These are phyloP conservation scores for Monascus ruber DNA, from an alignment of 2,329 filamentous ascomycete species.

Conservation along the genomic window DNA sequence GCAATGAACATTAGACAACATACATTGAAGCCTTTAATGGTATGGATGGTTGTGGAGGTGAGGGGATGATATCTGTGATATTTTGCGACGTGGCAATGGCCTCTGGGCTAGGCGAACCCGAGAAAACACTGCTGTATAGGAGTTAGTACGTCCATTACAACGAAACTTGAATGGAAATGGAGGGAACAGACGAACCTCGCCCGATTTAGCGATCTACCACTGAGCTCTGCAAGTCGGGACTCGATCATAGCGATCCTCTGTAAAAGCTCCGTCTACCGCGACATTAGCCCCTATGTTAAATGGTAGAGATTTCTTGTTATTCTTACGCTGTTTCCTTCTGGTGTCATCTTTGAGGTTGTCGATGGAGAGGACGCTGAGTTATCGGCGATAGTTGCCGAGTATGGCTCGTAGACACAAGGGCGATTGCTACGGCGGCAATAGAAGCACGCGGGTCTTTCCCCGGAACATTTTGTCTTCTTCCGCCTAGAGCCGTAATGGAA, in stretches of 20 bases:
- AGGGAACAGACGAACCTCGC: not conserved
- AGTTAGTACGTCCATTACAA: not conserved
- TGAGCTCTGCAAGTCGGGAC: conserved; percentile 13
- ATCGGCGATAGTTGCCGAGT: conserved; percentile 8
- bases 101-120: not conserved
- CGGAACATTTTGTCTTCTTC: conserved; percentile 16
- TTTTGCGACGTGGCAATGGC: not conserved
- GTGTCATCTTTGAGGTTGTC: not conserved
- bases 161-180: not conserved
- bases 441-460: conserved; percentile 13
- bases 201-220: conserved; percentile 1
- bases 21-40: not conserved
- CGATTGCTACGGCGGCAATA: conserved; percentile 15
- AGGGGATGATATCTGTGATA: not conserved
- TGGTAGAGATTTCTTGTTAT: too few relatives aligned
- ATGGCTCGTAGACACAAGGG: conserved; percentile 15
- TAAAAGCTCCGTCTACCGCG: conserved; percentile 6
- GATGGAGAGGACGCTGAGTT: not conserved
- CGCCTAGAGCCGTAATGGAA: conserved; percentile 5
- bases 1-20: too few relatives aligned
- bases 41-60: not conserved
- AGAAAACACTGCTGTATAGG: not conserved
- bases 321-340: too few relatives aligned
- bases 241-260: conserved; percentile 12
- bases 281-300: too few relatives aligned